Conservation (phyloP, 2,329 filamentous ascomycete genomes). For the Rugonectria rugulosa region DNA sequence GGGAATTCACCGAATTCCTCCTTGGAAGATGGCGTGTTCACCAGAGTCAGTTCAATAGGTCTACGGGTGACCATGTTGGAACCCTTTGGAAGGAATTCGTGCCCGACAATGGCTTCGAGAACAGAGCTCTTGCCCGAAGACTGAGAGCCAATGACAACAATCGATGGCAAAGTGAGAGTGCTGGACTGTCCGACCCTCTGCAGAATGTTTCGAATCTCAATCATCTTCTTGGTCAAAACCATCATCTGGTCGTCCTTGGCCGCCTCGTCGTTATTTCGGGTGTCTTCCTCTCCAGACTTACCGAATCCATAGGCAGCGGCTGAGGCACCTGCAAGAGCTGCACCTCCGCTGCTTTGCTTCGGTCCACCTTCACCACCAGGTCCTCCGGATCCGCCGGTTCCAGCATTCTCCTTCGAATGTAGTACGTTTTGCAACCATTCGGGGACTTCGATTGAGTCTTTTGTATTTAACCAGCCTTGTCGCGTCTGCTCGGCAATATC, state of each 20-base stretch:
- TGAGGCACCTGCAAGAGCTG: slow-evolving; percentile 73
- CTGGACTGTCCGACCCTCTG: slow-evolving; percentile 92
- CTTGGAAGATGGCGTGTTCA: slow-evolving; percentile 89
- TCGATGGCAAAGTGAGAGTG: slow-evolving; percentile 87
- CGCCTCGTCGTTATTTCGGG: slow-evolving; percentile 66
- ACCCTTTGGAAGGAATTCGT: slow-evolving; percentile 98
- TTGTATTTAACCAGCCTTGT: slow-evolving; percentile 84
- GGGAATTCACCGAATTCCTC: slow-evolving; percentile 97
- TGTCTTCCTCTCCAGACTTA: slow-evolving; percentile 70
- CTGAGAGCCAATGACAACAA: slow-evolving; percentile 98
- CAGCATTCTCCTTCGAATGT: slow-evolving; percentile 66
- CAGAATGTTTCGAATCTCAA: slow-evolving; percentile 92
- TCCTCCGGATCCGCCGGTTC: slow-evolving; percentile 58
- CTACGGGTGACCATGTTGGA: slow-evolving; percentile 97
- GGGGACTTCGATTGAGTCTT: slow-evolving; percentile 72
- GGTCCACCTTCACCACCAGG: slow-evolving; percentile 58
- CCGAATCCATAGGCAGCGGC: slow-evolving; percentile 83
- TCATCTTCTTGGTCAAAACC: slow-evolving; percentile 99
- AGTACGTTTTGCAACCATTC: slow-evolving; percentile 84
- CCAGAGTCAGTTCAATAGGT: slow-evolving; percentile 93
- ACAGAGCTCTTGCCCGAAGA: slow-evolving; percentile 99
- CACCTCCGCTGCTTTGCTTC: slow-evolving; percentile 67
- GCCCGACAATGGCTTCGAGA: slow-evolving; percentile 93
- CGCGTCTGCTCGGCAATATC: slow-evolving; percentile 81
- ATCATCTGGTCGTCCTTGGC: slow-evolving; percentile 99